phyloP scores from a whole-genome alignment of 2,329 filamentous ascomycete species.

The Westerdykella ornata region DNA sequence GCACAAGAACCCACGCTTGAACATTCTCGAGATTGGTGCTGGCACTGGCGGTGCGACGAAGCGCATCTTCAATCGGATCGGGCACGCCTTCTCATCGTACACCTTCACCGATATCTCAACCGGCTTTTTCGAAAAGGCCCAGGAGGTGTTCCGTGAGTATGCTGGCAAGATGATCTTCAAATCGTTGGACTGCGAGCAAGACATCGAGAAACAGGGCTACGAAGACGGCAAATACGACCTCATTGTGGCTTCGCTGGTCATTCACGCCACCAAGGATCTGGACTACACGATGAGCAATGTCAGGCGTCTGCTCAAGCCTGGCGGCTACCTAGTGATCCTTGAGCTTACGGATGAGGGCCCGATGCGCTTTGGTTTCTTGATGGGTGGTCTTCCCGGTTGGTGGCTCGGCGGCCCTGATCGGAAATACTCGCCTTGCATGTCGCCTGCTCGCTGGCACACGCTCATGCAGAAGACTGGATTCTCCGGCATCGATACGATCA shows the following conservation, averaged over 20 bases:
- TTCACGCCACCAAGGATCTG: conserved; percentile 7
- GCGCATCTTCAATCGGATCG: conserved; percentile 1
- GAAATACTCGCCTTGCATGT: conserved; percentile 4
- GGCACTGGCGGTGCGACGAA: conserved; percentile 9
- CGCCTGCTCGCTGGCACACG: conserved; percentile 15
- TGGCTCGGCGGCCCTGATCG: conserved; percentile 22
- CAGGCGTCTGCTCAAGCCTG: conserved; percentile 22
- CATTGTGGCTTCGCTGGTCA: conserved; percentile 7
- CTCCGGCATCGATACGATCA: conserved; percentile 6
- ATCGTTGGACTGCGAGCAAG: conserved; percentile 2
- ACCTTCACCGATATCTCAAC: conserved; percentile 8
- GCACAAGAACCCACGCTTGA: conserved; percentile 3
- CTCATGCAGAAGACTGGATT: conserved; percentile 4
- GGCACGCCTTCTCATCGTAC: conserved; percentile 5
- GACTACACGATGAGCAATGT: conserved; percentile 4
- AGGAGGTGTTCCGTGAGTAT: conserved; percentile 1
- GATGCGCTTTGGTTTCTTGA: conserved; percentile 11
- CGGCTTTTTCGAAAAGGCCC: conserved; percentile 5
- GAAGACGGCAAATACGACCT: conserved; percentile 7
- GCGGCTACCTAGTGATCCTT: conserved; percentile 39
- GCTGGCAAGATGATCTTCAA: conserved; percentile 2
- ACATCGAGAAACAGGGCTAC: conserved; percentile 2
- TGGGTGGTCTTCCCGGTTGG: conserved; percentile 38
- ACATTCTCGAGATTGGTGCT: conserved; percentile 10
- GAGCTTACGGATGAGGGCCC: conserved; percentile 23